Evolutionary conservation across 192 early-diverging fungal genomes (phyloP).

Genomic region (Backusella circina): DNA sequence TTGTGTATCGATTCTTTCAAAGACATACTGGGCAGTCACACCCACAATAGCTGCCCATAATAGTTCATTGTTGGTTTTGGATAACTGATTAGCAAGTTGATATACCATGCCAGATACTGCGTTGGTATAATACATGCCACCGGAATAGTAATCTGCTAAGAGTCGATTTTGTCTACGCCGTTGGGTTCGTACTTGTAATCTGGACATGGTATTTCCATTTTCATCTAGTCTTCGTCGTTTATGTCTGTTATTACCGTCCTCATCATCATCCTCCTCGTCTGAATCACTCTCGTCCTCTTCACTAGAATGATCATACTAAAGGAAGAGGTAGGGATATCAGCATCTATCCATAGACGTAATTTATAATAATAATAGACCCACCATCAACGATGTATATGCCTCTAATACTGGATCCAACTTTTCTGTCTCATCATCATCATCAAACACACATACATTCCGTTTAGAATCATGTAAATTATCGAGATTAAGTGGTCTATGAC

Average conservation of each 20-base stretch:
- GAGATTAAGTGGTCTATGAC: conserved; percentile 84
- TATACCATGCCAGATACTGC: conserved; percentile 72
- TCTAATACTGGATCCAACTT: conserved; percentile 59
- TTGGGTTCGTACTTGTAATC: not conserved
- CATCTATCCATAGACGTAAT: not conserved
- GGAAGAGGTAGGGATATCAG: too few species aligned
- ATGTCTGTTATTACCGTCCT: conserved; percentile 31
- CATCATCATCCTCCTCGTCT: conserved; percentile 27
- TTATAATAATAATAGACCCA: conserved; percentile 13
- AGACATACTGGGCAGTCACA: conserved; percentile 72
- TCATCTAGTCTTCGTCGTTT: conserved; percentile 35
- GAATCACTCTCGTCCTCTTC: conserved; percentile 31
- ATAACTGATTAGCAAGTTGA: conserved; percentile 70
- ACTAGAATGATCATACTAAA: not conserved
- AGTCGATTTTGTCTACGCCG: conserved; percentile 3
- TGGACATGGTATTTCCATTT: conserved; percentile 13
- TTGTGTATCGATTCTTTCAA: conserved; percentile 64
- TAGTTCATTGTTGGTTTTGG: conserved; percentile 62
- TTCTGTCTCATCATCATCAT: conserved; percentile 79
- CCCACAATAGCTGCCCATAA: conserved; percentile 86
- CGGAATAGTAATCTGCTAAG: conserved; percentile 79
- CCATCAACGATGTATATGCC: conserved; percentile 69
- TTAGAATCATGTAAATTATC: conserved; percentile 75
- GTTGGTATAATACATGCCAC: conserved; percentile 73
- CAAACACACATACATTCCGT: conserved; percentile 73